A percentile compares a stretch with the other conserved stretches of the same genome.
phyloP scores from a whole-genome alignment of 495 filamentous ascomycete species.

The Daldinia bambusicola region DNA sequence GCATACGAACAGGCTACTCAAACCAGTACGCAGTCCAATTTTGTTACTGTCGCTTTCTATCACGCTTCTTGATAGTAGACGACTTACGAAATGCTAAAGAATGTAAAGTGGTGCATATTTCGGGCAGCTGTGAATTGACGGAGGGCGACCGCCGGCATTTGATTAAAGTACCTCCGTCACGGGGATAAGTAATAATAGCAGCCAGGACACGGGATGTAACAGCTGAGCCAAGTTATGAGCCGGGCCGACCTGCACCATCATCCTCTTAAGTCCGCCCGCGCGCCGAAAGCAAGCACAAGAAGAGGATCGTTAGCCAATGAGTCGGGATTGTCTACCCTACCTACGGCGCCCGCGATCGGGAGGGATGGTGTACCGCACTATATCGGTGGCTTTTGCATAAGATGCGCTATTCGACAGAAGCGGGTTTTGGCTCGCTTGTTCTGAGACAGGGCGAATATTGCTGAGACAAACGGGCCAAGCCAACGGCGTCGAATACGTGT shows the following conservation, averaged over 20 bases:
- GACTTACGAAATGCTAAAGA: too few species aligned
- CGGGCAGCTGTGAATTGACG: neutral
- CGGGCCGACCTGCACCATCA: neutral
- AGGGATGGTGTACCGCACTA: neutral
- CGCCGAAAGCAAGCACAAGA: neutral
- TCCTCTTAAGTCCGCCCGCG: neutral
- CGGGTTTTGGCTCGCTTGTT: constrained; percentile 5
- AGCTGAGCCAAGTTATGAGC: neutral
- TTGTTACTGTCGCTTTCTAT: too few species aligned
- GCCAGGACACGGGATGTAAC: neutral
- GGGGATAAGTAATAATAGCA: neutral
- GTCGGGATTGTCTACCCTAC: neutral
- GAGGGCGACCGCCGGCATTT: neutral
- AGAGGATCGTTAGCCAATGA: neutral
- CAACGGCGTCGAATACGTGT: constrained; percentile 18
- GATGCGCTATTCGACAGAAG: neutral
- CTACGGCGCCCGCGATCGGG: neutral
- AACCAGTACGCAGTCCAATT: too few species aligned
- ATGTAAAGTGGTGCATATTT: too few species aligned
- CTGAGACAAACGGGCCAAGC: constrained; percentile 22
- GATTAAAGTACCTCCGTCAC: too few species aligned
- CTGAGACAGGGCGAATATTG: constrained; percentile 22
- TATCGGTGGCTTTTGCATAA: neutral
- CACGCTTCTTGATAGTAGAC: too few species aligned
- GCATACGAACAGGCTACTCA: too few species aligned